A percentile compares a stretch with the other conserved stretches of the same genome.
Evolutionary conservation across 345 rosid genomes (phyloP).

Genomic region (Populus deltoides): DNA sequence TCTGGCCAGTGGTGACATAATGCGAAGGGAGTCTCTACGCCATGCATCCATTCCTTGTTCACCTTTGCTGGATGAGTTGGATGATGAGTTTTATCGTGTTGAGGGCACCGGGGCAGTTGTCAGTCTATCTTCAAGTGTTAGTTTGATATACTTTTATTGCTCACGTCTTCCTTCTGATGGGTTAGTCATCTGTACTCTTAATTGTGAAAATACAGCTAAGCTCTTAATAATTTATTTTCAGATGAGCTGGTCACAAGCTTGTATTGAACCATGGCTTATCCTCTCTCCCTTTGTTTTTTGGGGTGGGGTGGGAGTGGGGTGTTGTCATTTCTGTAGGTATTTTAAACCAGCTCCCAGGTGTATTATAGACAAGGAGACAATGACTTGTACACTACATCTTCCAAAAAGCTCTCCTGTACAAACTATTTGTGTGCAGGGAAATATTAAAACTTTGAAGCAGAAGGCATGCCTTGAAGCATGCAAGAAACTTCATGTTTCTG

Average conservation of each 20-base stretch:
- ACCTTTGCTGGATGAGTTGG: conserved; percentile 37
- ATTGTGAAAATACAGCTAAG: neutral
- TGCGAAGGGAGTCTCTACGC: conserved; percentile 64
- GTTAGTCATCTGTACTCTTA: conserved; percentile 40
- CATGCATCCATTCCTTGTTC: conserved; percentile 59
- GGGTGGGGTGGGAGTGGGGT: neutral
- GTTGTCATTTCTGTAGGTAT: conserved; percentile 44
- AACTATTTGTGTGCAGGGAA: conserved; percentile 39
- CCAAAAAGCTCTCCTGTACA: conserved; percentile 71
- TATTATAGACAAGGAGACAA: conserved; percentile 43
- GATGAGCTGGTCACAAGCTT: neutral
- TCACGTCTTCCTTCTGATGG: conserved; percentile 85
- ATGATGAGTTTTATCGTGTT: conserved; percentile 45
- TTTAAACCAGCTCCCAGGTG: conserved; percentile 71
- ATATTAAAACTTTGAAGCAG: conserved; percentile 45
- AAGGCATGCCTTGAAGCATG: conserved; percentile 84
- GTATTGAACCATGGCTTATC: neutral
- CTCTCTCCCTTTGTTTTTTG: neutral
- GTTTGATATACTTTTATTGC: conserved; percentile 71
- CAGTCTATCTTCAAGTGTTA: conserved; percentile 59
- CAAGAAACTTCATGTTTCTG: conserved; percentile 57
- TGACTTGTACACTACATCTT: conserved; percentile 48
- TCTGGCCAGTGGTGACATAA: conserved; percentile 60
- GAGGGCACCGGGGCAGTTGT: conserved; percentile 59
- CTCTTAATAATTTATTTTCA: neutral